Evolutionary conservation across 2,329 filamentous ascomycete species (phyloP), one percentile per base, ranked within the genome.

Genomic region (Shiraia sp.): DNA sequence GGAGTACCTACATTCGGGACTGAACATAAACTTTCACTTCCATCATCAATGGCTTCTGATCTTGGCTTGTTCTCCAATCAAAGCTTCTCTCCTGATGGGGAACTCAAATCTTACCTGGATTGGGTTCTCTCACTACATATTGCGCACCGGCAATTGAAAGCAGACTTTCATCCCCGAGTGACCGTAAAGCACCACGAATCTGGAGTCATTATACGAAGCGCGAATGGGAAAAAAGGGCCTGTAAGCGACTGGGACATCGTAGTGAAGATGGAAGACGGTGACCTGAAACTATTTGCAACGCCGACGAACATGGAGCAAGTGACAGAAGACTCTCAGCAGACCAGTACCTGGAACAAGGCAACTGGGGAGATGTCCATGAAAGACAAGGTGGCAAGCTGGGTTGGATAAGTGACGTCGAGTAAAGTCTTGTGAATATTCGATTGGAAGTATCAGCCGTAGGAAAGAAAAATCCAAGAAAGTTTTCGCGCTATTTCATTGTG

Each of bases 1-100:
- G 63, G 59, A 9, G 53, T 53, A 12, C 68, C 66, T 2, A 63
- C 53, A 1, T 68, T 66, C 32, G 68, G 68, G 29, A 61, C 63
- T 5, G 65, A 69, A 38, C 61, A 65, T 42, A 63, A 55, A 37
- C 43, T 69, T 10, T 60, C 55, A 5, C 45, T 70, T 5, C 65
- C 67, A 7, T 45, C 59, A 3, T 51, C 63, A 1, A 40, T 67
- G 12, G 51, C 49, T 9, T 44, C 53, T 6, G 54, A 64, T 25
- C 55, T 69, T n/a, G 55, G 53, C 13, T 46, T 65, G 1, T 57
- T 59, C 26, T 50, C 48, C 12, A 57, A 63, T 12, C 58, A 64
- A 27, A 65, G 57, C 25, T 66, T 69, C 30, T 44, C 54, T 10
- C 52, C 55, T 15, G 48, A 57, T 3, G 47, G 55, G 15, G 66